Evolutionary conservation across 352 stramenopile genomes (phyloP).

Genomic region (Globisporangium parvum): DNA sequence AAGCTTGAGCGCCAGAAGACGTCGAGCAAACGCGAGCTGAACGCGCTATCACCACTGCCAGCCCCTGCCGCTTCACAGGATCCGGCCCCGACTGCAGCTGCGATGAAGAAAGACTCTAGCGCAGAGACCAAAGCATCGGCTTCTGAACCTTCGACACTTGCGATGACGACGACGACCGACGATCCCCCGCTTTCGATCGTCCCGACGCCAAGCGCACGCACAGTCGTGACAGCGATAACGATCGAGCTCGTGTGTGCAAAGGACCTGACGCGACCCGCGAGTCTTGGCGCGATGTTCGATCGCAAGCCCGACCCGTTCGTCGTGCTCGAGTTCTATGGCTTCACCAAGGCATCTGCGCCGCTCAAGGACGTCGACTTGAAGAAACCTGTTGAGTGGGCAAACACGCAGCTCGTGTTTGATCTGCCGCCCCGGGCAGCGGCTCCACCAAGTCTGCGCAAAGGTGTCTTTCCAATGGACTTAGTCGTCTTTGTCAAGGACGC

Average conservation of each 20-base stretch:
- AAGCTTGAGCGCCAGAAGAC: background rate
- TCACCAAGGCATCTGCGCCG: conserved; percentile 11
- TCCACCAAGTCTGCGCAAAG: conserved; percentile 11
- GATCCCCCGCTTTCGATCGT: background rate
- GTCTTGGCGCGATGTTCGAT: conserved; percentile 28
- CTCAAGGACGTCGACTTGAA: conserved; percentile 37
- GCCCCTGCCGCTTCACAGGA: background rate
- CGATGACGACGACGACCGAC: background rate
- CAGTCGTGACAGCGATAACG: conserved; percentile 13
- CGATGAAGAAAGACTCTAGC: background rate
- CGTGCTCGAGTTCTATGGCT: conserved; percentile 23
- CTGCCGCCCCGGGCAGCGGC: conserved; percentile 6
- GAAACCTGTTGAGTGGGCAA: conserved; percentile 23
- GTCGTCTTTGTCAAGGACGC: conserved; percentile 34
- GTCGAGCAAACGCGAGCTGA: background rate
- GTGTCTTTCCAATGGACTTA: conserved; percentile 15
- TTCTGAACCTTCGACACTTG: background rate
- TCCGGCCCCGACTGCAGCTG: background rate
- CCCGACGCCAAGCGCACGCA: background rate
- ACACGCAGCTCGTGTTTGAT: conserved; percentile 18
- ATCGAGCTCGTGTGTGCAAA: conserved; percentile 25
- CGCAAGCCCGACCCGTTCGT: conserved; percentile 35
- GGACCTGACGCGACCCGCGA: conserved; percentile 24
- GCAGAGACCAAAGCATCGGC: background rate
- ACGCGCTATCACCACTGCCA: background rate